Evolutionary conservation across 768 basidiomycete genomes (phyloP).

Genomic region (Mycena filopes): DNA sequence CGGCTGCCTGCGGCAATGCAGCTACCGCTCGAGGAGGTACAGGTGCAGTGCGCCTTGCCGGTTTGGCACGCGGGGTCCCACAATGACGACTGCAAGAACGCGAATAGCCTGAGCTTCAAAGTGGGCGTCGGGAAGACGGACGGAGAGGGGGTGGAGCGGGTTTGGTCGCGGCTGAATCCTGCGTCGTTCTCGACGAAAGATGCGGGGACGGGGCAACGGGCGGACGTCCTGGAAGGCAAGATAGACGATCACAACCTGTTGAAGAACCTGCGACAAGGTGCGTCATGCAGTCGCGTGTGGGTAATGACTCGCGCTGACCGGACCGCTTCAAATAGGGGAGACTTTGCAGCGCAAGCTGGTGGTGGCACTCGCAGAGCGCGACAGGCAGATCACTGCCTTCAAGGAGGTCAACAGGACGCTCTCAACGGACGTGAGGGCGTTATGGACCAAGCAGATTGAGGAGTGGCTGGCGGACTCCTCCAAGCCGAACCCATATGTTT

Average conservation of each 20-base stretch:
- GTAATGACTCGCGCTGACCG: too few relatives aligned
- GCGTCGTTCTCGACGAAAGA: conserved; percentile 40
- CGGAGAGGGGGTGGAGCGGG: conserved; percentile 34
- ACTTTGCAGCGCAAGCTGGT: neutral
- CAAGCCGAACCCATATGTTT: neutral
- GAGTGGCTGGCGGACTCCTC: neutral
- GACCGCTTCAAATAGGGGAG: neutral
- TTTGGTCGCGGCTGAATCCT: conserved; percentile 41
- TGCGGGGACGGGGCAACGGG: conserved; percentile 37
- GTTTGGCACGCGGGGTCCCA: conserved; percentile 25
- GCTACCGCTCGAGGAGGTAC: conserved; percentile 4
- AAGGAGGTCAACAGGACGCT: neutral
- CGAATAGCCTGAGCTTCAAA: conserved; percentile 26
- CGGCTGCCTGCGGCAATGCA: neutral
- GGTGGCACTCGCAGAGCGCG: neutral
- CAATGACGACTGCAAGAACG: conserved; percentile 18
- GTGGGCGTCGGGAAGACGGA: conserved; percentile 25
- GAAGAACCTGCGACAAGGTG: conserved; percentile 24
- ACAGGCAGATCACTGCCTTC: neutral
- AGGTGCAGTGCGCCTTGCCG: neutral
- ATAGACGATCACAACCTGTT: conserved; percentile 32
- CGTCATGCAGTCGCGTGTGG: too few relatives aligned
- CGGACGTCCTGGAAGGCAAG: conserved; percentile 40
- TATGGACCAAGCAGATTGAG: neutral
- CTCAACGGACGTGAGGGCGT: neutral